These are phyloP conservation scores for Persicaria maculosa DNA, from an alignment of 148 eudicot species.

Conservation along the genomic window DNA sequence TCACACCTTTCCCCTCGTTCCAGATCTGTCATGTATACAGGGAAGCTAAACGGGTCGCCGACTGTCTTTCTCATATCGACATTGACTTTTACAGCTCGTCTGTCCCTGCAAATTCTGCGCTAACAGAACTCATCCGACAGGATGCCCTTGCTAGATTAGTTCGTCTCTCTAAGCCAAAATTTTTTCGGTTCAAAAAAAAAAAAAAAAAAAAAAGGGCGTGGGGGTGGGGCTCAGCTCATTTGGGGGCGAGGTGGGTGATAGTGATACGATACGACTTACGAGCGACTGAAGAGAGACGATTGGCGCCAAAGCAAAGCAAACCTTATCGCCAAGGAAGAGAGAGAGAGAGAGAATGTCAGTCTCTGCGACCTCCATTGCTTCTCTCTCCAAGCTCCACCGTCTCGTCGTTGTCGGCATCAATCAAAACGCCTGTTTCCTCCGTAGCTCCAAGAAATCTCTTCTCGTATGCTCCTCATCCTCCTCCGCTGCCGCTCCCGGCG, in stretches of 20 bases:
- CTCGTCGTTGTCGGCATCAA: conserved; percentile 12
- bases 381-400: conserved; percentile 17
- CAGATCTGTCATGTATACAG: too few relatives aligned
- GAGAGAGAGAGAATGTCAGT: conserved; percentile 16
- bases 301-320: conserved; percentile 15
- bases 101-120: too few relatives aligned
- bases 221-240: neutral
- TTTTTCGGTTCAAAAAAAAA: too few relatives aligned
- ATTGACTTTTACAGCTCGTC: too few relatives aligned
- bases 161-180: too few relatives aligned
- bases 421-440: conserved; percentile 6
- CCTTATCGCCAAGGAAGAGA: conserved; percentile 8
- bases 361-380: conserved; percentile 15
- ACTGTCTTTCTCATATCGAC: too few relatives aligned
- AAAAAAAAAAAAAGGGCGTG: neutral
- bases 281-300: neutral
- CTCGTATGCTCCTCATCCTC: conserved; percentile 37
- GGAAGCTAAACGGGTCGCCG: too few relatives aligned
- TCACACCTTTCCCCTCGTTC: too few relatives aligned
- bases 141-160: too few relatives aligned
- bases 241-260: neutral
- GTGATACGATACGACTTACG: neutral
- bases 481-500: conserved; percentile 55
- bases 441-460: conserved; percentile 19
- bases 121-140: too few relatives aligned